Evolutionary conservation across 164 flowering plant species (phyloP).

Genomic region (Nelumbo lutea): DNA sequence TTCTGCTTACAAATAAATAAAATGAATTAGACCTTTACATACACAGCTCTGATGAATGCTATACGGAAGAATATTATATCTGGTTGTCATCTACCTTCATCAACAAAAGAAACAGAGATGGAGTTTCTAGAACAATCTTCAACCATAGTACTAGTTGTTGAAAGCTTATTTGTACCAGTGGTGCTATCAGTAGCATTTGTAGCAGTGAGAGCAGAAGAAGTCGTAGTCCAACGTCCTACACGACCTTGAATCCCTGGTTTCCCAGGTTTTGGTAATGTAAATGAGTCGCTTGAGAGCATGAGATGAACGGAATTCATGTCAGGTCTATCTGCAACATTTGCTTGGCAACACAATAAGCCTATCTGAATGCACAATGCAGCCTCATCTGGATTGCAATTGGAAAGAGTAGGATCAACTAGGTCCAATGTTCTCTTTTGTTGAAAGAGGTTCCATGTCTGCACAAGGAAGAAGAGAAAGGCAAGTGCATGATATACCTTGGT

Average conservation of each 20-base stretch:
- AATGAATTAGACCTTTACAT: too few relatives aligned
- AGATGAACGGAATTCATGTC: constrained; percentile 65
- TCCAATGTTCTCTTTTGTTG: constrained; percentile 44
- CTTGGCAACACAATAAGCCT: constrained; percentile 71
- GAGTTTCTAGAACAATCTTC: constrained; percentile 70
- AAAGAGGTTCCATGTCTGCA: constrained; percentile 61
- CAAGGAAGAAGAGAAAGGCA: background rate
- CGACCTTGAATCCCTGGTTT: constrained; percentile 76
- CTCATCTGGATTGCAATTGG: constrained; percentile 34
- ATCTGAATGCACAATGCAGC: constrained; percentile 69
- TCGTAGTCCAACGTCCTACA: constrained; percentile 41
- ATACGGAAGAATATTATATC: constrained; percentile 13
- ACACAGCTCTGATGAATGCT: too few relatives aligned
- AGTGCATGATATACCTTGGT: too few relatives aligned
- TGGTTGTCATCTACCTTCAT: constrained; percentile 58
- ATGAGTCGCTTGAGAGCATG: constrained; percentile 67
- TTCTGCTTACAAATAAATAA: too few relatives aligned
- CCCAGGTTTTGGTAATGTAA: constrained; percentile 59
- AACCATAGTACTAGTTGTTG: constrained; percentile 26
- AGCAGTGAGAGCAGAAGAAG: constrained; percentile 27
- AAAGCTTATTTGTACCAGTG: constrained; percentile 26
- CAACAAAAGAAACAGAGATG: constrained; percentile 55
- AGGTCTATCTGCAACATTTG: constrained; percentile 54
- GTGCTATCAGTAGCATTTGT: constrained; percentile 23
- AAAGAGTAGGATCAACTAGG: constrained; percentile 46